These are phyloP conservation scores for Lecanicillium sp. DNA, from an alignment of 2,329 filamentous ascomycete species.

Conservation along the genomic window DNA sequence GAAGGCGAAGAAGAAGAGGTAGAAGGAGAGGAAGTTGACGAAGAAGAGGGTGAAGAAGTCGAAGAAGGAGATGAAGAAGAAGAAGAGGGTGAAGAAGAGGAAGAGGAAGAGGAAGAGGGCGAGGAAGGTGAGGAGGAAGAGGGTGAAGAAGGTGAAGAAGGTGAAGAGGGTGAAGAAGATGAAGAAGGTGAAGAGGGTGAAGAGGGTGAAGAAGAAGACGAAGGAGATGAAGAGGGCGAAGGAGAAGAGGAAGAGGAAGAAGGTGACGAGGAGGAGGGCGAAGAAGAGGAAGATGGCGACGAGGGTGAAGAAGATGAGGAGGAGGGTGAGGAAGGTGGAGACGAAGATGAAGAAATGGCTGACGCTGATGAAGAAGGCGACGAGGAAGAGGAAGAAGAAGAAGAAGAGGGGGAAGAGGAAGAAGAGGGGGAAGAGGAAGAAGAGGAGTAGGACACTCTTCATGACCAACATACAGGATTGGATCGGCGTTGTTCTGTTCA, in stretches of 20 bases:
- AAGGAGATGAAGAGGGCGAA: slow-evolving; percentile 4
- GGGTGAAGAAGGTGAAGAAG: slow-evolving; percentile 9
- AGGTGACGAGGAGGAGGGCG: slow-evolving; percentile 10
- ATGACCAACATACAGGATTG: too few relatives aligned
- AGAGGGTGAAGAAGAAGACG: slow-evolving; percentile 6
- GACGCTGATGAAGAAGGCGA: slow-evolving; percentile 10
- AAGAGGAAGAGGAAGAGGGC: slow-evolving; percentile 4
- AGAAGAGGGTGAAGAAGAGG: slow-evolving; percentile 8
- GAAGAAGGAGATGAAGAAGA: slow-evolving; percentile 11
- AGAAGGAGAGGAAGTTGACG: slow-evolving; percentile 9
- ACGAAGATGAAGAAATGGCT: slow-evolving; percentile 7
- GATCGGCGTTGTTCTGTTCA: too few relatives aligned
- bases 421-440: slow-evolving; percentile 11
- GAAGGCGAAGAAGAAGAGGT: slow-evolving; percentile 2
- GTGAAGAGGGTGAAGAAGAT: slow-evolving; percentile 8
- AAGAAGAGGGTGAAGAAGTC: slow-evolving; percentile 14
- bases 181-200: slow-evolving; percentile 11
- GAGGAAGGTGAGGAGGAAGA: slow-evolving; percentile 7
- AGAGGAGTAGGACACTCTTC: too few relatives aligned
- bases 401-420: slow-evolving; percentile 11
- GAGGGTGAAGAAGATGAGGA: slow-evolving; percentile 5
- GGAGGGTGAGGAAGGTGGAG: slow-evolving; percentile 1
- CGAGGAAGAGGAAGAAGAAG: slow-evolving; percentile 12
- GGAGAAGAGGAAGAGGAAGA: slow-evolving; percentile 7
- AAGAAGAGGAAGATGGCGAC: slow-evolving; percentile 8